These are phyloP conservation scores for Syzygium oleosum DNA, from an alignment of 345 rosid genomes.

Conservation along the genomic window DNA sequence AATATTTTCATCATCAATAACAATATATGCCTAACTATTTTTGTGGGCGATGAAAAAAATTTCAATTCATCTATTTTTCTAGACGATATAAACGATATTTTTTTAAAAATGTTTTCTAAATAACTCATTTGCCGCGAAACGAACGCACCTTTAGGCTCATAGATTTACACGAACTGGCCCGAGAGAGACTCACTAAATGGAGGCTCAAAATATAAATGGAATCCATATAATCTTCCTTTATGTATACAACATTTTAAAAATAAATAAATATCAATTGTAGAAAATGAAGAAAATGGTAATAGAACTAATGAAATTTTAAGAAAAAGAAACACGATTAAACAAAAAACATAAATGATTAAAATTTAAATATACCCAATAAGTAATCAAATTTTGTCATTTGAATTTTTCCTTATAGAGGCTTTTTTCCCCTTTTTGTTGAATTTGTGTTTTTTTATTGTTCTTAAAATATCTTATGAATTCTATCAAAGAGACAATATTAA, in stretches of 20 bases:
- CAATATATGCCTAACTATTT: too few relatives aligned
- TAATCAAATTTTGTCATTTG: not conserved
- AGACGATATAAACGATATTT: too few relatives aligned
- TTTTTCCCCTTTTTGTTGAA: not conserved
- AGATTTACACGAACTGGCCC: not conserved
- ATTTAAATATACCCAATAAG: not conserved
- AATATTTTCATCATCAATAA: too few relatives aligned
- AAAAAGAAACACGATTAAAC: not conserved
- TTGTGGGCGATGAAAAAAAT: too few relatives aligned
- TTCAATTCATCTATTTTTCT: too few relatives aligned
- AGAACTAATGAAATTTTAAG: not conserved
- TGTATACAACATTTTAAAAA: not conserved
- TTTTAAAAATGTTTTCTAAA: too few relatives aligned
- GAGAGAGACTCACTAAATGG: not conserved
- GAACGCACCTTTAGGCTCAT: not conserved
- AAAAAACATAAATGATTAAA: not conserved
- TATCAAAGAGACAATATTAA: not conserved
- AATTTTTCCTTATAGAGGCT: not conserved
- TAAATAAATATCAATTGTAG: not conserved
- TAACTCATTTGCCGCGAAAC: too few relatives aligned
- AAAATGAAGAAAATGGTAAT: not conserved
- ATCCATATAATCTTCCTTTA: not conserved
- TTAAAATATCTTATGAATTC: not conserved
- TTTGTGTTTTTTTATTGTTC: not conserved
- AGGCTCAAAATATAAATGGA: not conserved